phyloP scores from a whole-genome alignment of 495 filamentous ascomycete species.

The Penicillium paxilli region DNA sequence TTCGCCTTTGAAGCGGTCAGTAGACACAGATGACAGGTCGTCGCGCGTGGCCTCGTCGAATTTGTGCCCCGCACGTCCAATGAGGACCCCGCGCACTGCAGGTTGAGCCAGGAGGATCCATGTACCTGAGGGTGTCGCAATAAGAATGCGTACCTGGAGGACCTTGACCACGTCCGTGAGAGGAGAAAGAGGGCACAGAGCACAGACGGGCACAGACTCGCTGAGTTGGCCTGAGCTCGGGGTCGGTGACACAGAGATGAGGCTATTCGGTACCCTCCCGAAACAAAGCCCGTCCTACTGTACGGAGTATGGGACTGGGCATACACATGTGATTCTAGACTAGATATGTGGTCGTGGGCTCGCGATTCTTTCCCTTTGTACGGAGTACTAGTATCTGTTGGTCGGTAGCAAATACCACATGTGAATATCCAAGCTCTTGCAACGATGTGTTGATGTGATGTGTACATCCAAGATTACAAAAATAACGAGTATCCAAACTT shows the following conservation, averaged over 20 bases:
- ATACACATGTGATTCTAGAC: background rate
- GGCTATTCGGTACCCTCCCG: constrained; percentile 13
- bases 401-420: no score
- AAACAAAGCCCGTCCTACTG: background rate
- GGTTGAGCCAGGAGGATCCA: constrained; percentile 20
- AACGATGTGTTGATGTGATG: no score
- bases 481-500: no score
- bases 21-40: constrained; percentile 17
- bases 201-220: background rate
- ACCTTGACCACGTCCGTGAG: constrained; percentile 17
- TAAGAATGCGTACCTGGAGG: constrained; percentile 18
- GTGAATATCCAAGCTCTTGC: no score
- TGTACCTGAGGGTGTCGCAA: constrained; percentile 16
- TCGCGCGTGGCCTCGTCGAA: constrained; percentile 4
- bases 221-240: background rate
- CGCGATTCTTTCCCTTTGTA: no score
- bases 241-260: constrained; percentile 7
- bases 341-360: background rate
- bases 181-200: background rate
- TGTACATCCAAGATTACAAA: no score
- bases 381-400: no score
- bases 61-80: constrained; percentile 10
- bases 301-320: background rate
- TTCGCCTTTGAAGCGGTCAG: constrained; percentile 29
- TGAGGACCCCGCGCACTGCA: constrained; percentile 8